These are phyloP conservation scores for Volvariella surrecta DNA, from an alignment of 1,284 basidiomycete species.

Conservation along the genomic window DNA sequence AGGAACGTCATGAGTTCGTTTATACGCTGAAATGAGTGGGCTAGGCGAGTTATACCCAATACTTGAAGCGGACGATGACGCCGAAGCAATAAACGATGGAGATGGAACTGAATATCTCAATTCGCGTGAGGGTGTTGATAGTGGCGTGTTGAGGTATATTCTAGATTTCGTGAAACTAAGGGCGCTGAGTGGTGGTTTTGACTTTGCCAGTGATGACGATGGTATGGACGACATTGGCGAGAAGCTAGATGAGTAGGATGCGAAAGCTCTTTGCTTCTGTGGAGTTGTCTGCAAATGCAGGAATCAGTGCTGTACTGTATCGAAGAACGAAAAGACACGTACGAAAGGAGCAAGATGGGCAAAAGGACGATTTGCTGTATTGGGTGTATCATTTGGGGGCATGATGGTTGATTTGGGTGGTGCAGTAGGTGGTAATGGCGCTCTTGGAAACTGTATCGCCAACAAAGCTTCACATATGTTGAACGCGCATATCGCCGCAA, in stretches of 20 bases:
- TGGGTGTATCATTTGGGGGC: slow-evolving; percentile 28
- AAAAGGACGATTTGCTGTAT: slow-evolving; percentile 27
- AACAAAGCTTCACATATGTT: slow-evolving; percentile 44
- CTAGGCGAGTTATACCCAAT: slow-evolving; percentile 31
- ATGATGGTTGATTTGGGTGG: slow-evolving; percentile 25
- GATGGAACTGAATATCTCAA: slow-evolving; percentile 32
- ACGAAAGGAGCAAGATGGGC: slow-evolving; percentile 39
- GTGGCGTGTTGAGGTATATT: slow-evolving; percentile 37
- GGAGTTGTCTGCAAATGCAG: slow-evolving; percentile 33
- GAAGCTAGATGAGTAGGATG: slow-evolving; percentile 14
- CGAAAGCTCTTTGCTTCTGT: slow-evolving; percentile 45
- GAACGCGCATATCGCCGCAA: slow-evolving; percentile 32
- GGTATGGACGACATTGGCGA: too few relatives aligned
- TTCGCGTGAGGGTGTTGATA: slow-evolving; percentile 39
- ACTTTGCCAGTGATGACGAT: slow-evolving; percentile 3
- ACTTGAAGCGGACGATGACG: slow-evolving; percentile 23
- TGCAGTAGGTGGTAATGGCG: slow-evolving; percentile 28
- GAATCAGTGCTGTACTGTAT: background rate
- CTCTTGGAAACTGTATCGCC: slow-evolving; percentile 45
- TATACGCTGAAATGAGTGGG: slow-evolving; percentile 31
- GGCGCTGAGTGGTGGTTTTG: slow-evolving; percentile 2
- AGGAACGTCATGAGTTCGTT: slow-evolving; percentile 25
- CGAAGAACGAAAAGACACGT: slow-evolving; percentile 14
- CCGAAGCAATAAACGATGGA: slow-evolving; percentile 26
- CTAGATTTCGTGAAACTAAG: slow-evolving; percentile 13